These are phyloP conservation scores for Sporothrix humicola DNA, from an alignment of 2,329 filamentous ascomycete genomes.

Conservation along the genomic window DNA sequence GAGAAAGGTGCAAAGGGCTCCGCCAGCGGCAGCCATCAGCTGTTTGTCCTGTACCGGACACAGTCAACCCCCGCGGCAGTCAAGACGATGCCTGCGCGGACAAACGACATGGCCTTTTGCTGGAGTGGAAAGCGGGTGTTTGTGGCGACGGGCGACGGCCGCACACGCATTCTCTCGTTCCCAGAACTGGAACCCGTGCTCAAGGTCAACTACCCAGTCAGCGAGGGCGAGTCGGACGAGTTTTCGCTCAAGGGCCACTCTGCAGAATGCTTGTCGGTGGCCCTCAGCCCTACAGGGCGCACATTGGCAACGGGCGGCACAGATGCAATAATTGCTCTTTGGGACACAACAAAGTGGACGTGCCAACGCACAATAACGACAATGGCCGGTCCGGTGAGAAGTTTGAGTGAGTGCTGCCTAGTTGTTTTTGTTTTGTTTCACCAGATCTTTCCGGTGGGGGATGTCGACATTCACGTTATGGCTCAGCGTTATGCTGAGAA, in stretches of 20 bases:
- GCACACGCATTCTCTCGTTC: constrained; percentile 71
- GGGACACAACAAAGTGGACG: constrained; percentile 79
- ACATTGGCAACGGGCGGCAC: constrained; percentile 77
- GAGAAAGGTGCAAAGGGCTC: constrained; percentile 56
- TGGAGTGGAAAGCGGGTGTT: constrained; percentile 75
- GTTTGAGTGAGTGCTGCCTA: constrained; percentile 58
- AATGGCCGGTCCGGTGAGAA: constrained; percentile 72
- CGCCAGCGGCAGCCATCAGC: constrained; percentile 59
- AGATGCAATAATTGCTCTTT: constrained; percentile 76
- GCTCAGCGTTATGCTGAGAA: not conserved
- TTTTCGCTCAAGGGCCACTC: constrained; percentile 75
- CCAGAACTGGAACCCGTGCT: constrained; percentile 65
- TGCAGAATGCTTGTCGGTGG: constrained; percentile 70
- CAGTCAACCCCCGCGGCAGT: constrained; percentile 61
- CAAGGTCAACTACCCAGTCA: constrained; percentile 54
- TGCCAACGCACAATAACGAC: constrained; percentile 73
- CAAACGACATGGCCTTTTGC: constrained; percentile 76
- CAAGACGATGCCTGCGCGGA: constrained; percentile 67
- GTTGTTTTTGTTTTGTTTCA: not conserved
- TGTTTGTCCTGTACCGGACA: constrained; percentile 67
- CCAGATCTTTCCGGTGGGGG: not conserved
- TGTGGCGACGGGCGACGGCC: constrained; percentile 72
- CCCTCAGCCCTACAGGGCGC: constrained; percentile 72
- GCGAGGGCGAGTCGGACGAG: constrained; percentile 48
- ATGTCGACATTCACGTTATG: constrained; percentile 1